Evolutionary conservation across 192 early-diverging fungal species (phyloP).

Genomic region (Entophlyctis helioformis): DNA sequence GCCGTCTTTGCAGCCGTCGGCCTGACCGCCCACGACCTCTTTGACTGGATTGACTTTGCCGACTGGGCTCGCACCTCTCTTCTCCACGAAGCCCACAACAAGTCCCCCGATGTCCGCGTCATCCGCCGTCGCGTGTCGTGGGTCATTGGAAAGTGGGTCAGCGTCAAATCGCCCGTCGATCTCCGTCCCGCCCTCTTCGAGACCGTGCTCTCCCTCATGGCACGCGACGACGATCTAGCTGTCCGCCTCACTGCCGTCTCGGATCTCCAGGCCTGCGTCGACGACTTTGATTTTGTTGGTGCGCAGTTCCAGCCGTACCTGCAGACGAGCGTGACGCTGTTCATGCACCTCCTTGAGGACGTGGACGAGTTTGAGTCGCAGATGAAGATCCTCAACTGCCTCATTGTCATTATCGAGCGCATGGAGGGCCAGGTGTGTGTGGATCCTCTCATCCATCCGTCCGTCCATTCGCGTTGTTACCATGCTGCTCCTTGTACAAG

Average conservation of each 20-base stretch:
- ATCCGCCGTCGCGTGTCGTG: too few species aligned
- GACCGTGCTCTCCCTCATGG: constrained; percentile 56
- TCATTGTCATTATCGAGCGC: constrained; percentile 65
- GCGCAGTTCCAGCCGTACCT: constrained; percentile 55
- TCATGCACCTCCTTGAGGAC: constrained; percentile 48
- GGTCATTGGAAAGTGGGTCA: constrained; percentile 59
- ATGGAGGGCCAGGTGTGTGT: constrained; percentile 46
- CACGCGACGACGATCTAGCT: constrained; percentile 60
- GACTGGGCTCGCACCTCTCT: constrained; percentile 49
- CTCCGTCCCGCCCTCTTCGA: constrained; percentile 57
- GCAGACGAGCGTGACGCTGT: constrained; percentile 37
- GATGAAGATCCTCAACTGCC: constrained; percentile 60
- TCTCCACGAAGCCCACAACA: constrained; percentile 37
- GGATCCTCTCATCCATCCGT: neutral
- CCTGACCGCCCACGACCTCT: constrained; percentile 67
- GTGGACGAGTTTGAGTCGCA: constrained; percentile 64
- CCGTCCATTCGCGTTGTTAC: too few species aligned
- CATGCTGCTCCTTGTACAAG: too few species aligned
- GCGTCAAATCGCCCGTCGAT: constrained; percentile 55
- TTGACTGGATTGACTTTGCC: constrained; percentile 72
- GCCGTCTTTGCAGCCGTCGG: constrained; percentile 70
- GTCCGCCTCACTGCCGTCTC: constrained; percentile 68
- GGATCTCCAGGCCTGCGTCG: constrained; percentile 53
- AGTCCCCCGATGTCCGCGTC: neutral
- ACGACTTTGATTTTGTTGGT: constrained; percentile 83